phyloP scores from a whole-genome alignment of 2,329 filamentous ascomycete genomes.

The Herpotrichia juniperi region DNA sequence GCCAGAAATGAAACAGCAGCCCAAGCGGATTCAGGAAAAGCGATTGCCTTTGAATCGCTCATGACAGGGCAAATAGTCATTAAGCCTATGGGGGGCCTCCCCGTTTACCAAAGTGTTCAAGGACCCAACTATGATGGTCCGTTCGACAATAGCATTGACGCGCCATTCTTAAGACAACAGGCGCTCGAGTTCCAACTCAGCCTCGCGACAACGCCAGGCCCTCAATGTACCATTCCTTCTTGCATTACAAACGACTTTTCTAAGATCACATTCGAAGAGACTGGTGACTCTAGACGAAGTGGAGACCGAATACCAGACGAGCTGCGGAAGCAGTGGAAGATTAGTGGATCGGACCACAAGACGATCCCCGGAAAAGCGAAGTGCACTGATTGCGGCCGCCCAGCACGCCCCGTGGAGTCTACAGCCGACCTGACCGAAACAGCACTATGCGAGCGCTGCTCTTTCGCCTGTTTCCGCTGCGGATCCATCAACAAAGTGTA shows the following conservation, averaged over 20 bases:
- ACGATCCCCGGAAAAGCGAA: slow-evolving; percentile 34
- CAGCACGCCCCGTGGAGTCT: slow-evolving; percentile 31
- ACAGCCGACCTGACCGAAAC: not conserved
- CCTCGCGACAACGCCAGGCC: slow-evolving; percentile 19
- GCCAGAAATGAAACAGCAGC: not conserved
- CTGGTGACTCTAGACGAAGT: slow-evolving; percentile 48
- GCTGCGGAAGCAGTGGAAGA: slow-evolving; percentile 36
- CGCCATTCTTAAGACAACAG: slow-evolving; percentile 29
- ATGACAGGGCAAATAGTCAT: slow-evolving; percentile 40
- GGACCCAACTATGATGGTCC: slow-evolving; percentile 51
- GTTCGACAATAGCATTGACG: slow-evolving; percentile 34
- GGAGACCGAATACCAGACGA: slow-evolving; percentile 50
- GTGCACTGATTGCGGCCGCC: slow-evolving; percentile 41
- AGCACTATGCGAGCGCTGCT: slow-evolving; percentile 48
- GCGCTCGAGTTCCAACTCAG: slow-evolving; percentile 41
- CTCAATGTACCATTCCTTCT: slow-evolving; percentile 29
- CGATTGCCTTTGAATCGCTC: slow-evolving; percentile 35
- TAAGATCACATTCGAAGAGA: slow-evolving; percentile 43
- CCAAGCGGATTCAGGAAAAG: slow-evolving; percentile 29
- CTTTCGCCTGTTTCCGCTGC: slow-evolving; percentile 52
- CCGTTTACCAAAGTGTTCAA: slow-evolving; percentile 53
- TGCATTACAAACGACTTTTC: slow-evolving; percentile 39
- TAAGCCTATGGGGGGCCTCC: slow-evolving; percentile 49
- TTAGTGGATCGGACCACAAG: slow-evolving; percentile 2
- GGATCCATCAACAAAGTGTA: slow-evolving; percentile 25